Percentiles rank a stretch among this genome's conserved stretches.
Evolutionary conservation across 2,329 filamentous ascomycete genomes (phyloP).

Genomic region (Dothideomycetes sp.): DNA sequence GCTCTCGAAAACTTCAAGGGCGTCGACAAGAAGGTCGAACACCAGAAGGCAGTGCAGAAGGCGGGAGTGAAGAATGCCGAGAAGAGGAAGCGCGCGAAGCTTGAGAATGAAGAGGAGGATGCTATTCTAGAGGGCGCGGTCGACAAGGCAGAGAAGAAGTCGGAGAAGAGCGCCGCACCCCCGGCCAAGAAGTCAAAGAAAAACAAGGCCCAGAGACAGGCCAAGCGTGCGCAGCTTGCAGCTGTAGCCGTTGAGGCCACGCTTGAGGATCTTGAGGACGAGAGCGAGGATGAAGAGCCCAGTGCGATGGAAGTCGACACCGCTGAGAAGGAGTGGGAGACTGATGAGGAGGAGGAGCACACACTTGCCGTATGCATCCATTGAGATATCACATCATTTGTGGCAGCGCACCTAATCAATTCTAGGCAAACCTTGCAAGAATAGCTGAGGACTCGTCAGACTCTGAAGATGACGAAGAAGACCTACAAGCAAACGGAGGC

Average conservation of each 20-base stretch:
- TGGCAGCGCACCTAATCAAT: too few relatives aligned
- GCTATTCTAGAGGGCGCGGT: constrained; percentile 16
- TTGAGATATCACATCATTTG: too few relatives aligned
- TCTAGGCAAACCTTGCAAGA: constrained; percentile 7
- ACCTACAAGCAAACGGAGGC: constrained; percentile 21
- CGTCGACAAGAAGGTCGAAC: constrained; percentile 62
- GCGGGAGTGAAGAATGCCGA: constrained; percentile 43
- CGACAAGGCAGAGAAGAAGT: constrained; percentile 16
- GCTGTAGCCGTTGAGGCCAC: constrained; percentile 21
- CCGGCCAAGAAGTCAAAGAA: constrained; percentile 11
- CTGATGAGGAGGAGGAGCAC: constrained; percentile 24
- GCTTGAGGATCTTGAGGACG: constrained; percentile 19
- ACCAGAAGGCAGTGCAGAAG: constrained; percentile 42
- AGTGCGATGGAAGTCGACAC: constrained; percentile 3
- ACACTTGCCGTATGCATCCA: constrained; percentile 16
- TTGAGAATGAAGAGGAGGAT: constrained; percentile 18
- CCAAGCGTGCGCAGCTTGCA: constrained; percentile 12
- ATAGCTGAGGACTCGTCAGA: constrained; percentile 12
- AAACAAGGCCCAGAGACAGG: constrained; percentile 7
- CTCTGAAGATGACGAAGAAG: constrained; percentile 21
- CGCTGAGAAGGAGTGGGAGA: constrained; percentile 12
- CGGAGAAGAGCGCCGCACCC: constrained; percentile 11
- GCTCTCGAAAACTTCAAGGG: constrained; percentile 49
- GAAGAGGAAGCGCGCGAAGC: constrained; percentile 32
- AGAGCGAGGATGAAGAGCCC: constrained; percentile 16